These are phyloP conservation scores for Aspergillus proliferans DNA, from an alignment of 2,329 filamentous ascomycete species.

Conservation along the genomic window DNA sequence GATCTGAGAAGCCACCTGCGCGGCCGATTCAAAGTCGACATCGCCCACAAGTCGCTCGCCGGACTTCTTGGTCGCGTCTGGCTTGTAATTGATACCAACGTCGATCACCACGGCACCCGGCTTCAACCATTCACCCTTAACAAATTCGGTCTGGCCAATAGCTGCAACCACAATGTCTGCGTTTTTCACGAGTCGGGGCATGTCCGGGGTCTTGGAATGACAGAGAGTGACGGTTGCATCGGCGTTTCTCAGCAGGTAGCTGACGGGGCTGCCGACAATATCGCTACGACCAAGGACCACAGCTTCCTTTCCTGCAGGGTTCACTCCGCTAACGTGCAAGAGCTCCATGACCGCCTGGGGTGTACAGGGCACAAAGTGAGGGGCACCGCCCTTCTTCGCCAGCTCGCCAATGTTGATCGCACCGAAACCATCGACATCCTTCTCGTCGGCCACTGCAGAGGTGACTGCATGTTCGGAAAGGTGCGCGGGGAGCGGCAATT, in stretches of 20 bases:
- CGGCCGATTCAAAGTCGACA: slow-evolving; percentile 82
- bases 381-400: slow-evolving; percentile 85
- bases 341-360: slow-evolving; percentile 96
- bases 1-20: slow-evolving; percentile 81
- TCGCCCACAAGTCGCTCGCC: slow-evolving; percentile 90
- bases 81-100: slow-evolving; percentile 93
- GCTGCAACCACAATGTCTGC: slow-evolving; percentile 90
- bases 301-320: slow-evolving; percentile 82
- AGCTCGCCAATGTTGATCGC: slow-evolving; percentile 92
- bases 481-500: slow-evolving; percentile 81
- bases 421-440: slow-evolving; percentile 97
- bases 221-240: slow-evolving; percentile 96
- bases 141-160: slow-evolving; percentile 78
- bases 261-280: slow-evolving; percentile 95
- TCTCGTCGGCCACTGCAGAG: slow-evolving; percentile 82
- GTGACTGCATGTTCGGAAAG: slow-evolving; percentile 88
- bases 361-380: slow-evolving; percentile 89
- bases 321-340: slow-evolving; percentile 73
- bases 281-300: slow-evolving; percentile 93
- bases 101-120: slow-evolving; percentile 93
- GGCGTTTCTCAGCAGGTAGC: slow-evolving; percentile 89
- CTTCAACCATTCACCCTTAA: slow-evolving; percentile 95
- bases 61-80: slow-evolving; percentile 83
- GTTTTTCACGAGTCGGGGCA: slow-evolving; percentile 67
- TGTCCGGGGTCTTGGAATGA: slow-evolving; percentile 75